Conservation (phyloP, 2,329 filamentous ascomycete genomes). For the Pestalotiopsis sp. region DNA sequence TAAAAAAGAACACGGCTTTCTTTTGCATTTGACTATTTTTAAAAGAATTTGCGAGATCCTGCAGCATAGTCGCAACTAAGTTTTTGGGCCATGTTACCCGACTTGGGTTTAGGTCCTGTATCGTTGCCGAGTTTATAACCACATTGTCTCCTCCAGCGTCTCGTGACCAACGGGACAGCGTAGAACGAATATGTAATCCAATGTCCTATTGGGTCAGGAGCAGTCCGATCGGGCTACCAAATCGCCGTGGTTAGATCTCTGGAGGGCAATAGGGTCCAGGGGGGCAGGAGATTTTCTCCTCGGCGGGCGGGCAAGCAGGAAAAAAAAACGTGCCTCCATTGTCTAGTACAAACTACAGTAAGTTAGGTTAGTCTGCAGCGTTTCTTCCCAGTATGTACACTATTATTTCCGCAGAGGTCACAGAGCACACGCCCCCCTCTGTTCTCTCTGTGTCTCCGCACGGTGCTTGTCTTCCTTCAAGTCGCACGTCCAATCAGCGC, state of each 20-base stretch:
- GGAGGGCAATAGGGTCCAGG: background rate
- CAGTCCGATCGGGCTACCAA: background rate
- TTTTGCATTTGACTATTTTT: constrained; percentile 2
- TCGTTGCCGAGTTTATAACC: too few relatives aligned
- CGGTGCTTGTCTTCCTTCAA: constrained; percentile 18
- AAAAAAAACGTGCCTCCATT: background rate
- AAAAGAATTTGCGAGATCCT: background rate
- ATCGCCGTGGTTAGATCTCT: background rate
- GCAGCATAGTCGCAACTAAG: background rate
- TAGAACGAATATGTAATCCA: background rate
- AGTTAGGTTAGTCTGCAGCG: too few relatives aligned
- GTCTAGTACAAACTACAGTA: too few relatives aligned
- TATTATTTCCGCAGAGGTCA: background rate
- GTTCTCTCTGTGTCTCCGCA: constrained; percentile 20
- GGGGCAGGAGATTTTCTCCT: background rate
- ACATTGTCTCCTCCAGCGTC: background rate
- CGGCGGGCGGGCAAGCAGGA: background rate
- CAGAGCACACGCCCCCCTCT: background rate
- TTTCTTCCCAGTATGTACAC: background rate
- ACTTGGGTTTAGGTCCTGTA: background rate
- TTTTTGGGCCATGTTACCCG: background rate
- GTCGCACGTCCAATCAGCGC: constrained; percentile 31
- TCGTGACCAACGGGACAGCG: background rate
- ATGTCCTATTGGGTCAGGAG: background rate
- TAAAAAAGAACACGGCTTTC: background rate